Base-by-base conservation (phyloP, 306 rosid genomes). In the Cicer cuneatum region DNA sequence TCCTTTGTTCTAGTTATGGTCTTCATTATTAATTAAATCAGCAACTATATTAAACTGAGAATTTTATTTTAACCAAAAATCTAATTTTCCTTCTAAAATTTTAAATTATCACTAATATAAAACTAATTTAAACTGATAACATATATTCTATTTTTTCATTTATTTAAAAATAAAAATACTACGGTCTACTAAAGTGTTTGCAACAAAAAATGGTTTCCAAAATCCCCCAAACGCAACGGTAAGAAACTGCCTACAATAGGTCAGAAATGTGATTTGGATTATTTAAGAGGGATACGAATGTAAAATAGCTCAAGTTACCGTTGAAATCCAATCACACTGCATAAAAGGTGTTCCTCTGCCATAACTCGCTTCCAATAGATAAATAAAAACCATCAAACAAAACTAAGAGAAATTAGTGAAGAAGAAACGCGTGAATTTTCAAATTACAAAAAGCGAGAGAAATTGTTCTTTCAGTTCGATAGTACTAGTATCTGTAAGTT, bases 261-360 rank as follows among this genome's bases (percentile, higher is more conserved):
- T 21, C n/a, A 15, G 49, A n/a, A 35, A 66, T 47, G 77, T 70
- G 39, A 62, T 62, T 75, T 7, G 0, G 1, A 15, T 39, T 56
- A 4, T 5, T 42, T 2, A 10, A 0, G 0, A 74, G 69, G 90
- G 84, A 65, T 16, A 81, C 15, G 14, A 72, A 16, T 45, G 88
- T 84, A 76, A 86, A 76, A 69, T 60, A 8, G 2, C 0, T 0
- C 4, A 57, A 54, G 86, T 84, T 83, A 86, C 90, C 90, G 88
- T 86, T 86, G 77, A 81, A 76, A 40, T 42, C 4, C 29, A 10
- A 10, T 13, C 24, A 7, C 72, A n/a, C 10, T 35, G 7, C 75
- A 13, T 74, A 53, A 43, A 42, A 7, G 16, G 18, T 1, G 2
- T 39, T 10, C 29, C 7, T 38, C 0, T 24, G 18, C 40, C 8